phyloP scores from a whole-genome alignment of 2,329 filamentous ascomycete genomes.

The Cercospora sp. region DNA sequence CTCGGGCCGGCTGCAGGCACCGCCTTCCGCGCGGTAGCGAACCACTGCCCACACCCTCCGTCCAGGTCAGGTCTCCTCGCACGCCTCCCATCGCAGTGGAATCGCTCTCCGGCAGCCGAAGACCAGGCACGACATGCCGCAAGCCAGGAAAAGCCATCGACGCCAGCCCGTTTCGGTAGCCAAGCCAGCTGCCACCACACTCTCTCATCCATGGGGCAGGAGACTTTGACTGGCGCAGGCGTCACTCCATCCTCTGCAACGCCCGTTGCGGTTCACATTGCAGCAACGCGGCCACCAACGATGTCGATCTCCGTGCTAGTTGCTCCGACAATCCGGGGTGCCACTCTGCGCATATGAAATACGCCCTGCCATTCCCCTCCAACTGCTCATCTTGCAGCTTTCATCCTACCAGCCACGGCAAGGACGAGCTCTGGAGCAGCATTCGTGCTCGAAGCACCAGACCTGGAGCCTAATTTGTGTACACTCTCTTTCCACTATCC shows the following conservation, averaged over 20 bases:
- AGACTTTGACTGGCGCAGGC: constrained; percentile 4
- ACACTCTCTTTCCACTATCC: neutral
- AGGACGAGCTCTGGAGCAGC: neutral
- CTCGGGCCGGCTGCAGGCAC: neutral
- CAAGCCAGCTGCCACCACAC: neutral
- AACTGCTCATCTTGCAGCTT: neutral
- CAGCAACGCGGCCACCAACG: constrained; percentile 6
- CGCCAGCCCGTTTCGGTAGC: neutral
- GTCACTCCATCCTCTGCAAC: constrained; percentile 4
- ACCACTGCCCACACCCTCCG: neutral
- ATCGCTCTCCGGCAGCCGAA: neutral
- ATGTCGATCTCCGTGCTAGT: constrained; percentile 8
- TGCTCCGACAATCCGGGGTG: neutral
- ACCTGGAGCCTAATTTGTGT: neutral
- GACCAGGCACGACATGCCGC: neutral
- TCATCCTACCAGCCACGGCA: neutral
- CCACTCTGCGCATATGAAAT: neutral
- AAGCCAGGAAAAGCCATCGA: neutral
- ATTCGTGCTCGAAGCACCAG: neutral
- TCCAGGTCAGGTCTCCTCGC: neutral
- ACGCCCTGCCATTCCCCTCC: neutral
- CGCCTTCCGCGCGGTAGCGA: neutral
- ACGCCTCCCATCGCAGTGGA: neutral
- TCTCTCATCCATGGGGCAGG: neutral
- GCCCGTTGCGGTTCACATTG: constrained; percentile 11